phyloP scores from a whole-genome alignment of 1,284 basidiomycete species.

The Trichosporon sp. region DNA sequence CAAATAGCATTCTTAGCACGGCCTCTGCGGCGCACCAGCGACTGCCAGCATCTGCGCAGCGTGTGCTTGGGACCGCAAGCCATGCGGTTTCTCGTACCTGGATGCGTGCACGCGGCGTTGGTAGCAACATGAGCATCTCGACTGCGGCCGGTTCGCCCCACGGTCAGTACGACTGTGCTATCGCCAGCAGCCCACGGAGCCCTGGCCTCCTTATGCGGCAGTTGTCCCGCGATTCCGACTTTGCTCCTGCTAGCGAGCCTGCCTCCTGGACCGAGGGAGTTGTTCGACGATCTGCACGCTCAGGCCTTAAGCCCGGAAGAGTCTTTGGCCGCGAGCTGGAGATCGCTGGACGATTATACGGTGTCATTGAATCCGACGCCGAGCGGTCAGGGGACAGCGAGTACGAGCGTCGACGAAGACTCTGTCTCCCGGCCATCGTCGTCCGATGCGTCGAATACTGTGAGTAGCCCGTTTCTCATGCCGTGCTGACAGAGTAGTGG shows the following conservation, averaged over 20 bases:
- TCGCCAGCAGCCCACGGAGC: conserved; percentile 25
- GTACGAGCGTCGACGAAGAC: conserved; percentile 40
- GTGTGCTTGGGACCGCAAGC: conserved; percentile 48
- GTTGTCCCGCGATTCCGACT: conserved; percentile 33
- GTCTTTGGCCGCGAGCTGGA: conserved; percentile 50
- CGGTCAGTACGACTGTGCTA: conserved; percentile 20
- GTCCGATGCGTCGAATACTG: conserved; percentile 54
- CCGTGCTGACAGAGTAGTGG: conserved; percentile 38
- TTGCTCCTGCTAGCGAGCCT: conserved; percentile 32
- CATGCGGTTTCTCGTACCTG: conserved; percentile 51
- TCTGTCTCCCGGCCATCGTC: conserved; percentile 53
- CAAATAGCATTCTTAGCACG: conserved; percentile 39
- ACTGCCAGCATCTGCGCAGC: conserved; percentile 43
- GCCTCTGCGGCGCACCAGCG: conserved; percentile 35
- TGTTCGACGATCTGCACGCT: conserved; percentile 35
- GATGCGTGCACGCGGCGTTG: conserved; percentile 49
- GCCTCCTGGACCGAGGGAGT: conserved; percentile 38
- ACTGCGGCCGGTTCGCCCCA: conserved; percentile 19
- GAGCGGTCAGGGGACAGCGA: conserved; percentile 32
- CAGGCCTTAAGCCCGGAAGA: conserved; percentile 28
- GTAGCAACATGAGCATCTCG: conserved; percentile 48
- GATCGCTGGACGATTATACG: conserved; percentile 43
- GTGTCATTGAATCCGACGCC: conserved; percentile 37
- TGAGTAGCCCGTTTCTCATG: conserved; percentile 33
- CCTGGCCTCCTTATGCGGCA: conserved; percentile 30